Percentiles rank a stretch among this genome's conserved stretches.
Evolutionary conservation across 768 basidiomycete genomes (phyloP).

Genomic region (Tulasnella sp.): DNA sequence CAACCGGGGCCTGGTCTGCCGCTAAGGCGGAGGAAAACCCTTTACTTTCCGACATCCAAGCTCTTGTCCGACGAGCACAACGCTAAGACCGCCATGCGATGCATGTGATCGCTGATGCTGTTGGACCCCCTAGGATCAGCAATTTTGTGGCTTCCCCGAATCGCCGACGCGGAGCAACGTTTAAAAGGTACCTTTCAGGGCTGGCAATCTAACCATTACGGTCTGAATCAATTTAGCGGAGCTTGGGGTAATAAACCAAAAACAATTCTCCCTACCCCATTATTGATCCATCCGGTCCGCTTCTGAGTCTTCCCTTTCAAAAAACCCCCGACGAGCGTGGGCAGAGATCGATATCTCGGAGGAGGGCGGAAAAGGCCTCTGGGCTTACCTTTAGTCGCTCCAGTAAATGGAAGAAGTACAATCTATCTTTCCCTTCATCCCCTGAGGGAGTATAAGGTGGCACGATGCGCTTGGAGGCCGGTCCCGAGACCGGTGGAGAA

Average conservation of each 20-base stretch:
- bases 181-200: constrained; percentile 72
- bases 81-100: constrained; percentile 90
- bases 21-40: constrained; percentile 34
- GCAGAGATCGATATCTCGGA: neutral
- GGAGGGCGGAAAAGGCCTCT: neutral
- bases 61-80: constrained; percentile 76
- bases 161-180: neutral
- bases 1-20: constrained; percentile 25
- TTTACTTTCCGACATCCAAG: constrained; percentile 70
- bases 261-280: constrained; percentile 55
- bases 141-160: neutral
- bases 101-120: constrained; percentile 96
- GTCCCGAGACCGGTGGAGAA: neutral
- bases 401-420: constrained; percentile 87
- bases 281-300: constrained; percentile 90
- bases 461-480: neutral
- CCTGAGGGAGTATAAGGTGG: constrained; percentile 34
- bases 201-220: constrained; percentile 56
- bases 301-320: constrained; percentile 80
- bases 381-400: constrained; percentile 80
- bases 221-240: no score
- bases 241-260: no score
- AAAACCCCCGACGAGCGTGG: neutral
- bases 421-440: constrained; percentile 57
- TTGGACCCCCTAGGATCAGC: neutral